Base-by-base conservation (phyloP, 768 basidiomycete genomes). In the Exidia glandulosa region DNA sequence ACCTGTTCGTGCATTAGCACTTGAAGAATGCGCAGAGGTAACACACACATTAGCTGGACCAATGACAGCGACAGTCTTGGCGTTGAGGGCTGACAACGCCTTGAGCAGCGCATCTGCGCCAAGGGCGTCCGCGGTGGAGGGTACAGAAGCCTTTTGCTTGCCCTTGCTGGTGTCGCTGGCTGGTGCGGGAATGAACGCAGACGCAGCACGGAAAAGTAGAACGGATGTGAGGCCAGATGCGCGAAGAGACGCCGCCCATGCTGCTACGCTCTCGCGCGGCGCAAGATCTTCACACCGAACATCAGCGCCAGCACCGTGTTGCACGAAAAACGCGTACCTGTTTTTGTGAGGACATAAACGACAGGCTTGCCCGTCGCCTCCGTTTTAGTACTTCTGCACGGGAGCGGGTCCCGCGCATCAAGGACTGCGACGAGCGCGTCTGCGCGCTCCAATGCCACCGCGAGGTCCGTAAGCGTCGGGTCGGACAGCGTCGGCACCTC, bases 371-470 rank as follows among this genome's bases (percentile, higher is more conserved):
- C 80, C 41, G 62, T 69, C 48, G 69, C 75, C 48, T 74, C 74
- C 34, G 71, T 70, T 23, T 74, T 71, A 55, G 70, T 68, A 66
- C 86, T 89, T 57, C 91, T 78, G 68, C 80, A 85, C 23, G 87
- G 76, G 12, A 81, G 69, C 12, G 94, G 92, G 69, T 95, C 94
- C 55, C 91, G 79, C 2, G 86, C 88, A 68, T 95, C 94, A 48
- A 95, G 77, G 14, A 95, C 81, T 69, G 93, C 77, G 27, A 94
- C 61, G 2, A 94, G 71, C 5, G 90, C 86, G 69, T 96, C 89
- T 33, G 90, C 85, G 59, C 78, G 77, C 63, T 90, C 82, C 60
- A 95, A 67, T 4, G 88, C 90, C 19, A 86, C 72, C 58, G 81
- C 72, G 30, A 91, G 73, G 61, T 79, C 81, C 5, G 83, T 80